Evolutionary conservation across 805 yeast genomes (phyloP).

Genomic region (Metschnikowia noctiluminum): DNA sequence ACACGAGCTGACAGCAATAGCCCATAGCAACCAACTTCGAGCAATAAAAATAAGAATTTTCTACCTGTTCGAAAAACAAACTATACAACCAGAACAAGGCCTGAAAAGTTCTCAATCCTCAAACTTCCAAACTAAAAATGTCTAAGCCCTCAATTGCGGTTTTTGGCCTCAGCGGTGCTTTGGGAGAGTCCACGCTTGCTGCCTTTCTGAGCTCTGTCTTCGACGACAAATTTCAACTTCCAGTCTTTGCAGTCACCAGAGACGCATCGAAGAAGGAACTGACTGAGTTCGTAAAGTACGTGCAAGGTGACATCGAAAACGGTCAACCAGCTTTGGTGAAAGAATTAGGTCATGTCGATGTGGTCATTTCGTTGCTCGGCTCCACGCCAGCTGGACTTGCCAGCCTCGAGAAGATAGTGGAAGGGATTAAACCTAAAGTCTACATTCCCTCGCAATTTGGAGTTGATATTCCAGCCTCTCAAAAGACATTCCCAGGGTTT

Average conservation of each 20-base stretch:
- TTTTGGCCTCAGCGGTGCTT: conserved; percentile 49
- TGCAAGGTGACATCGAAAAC: conserved; percentile 29
- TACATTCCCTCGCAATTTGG: conserved; percentile 38
- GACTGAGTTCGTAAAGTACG: conserved; percentile 38
- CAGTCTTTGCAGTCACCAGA: conserved; percentile 52
- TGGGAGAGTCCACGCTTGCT: conserved; percentile 47
- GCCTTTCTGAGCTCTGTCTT: conserved; percentile 45
- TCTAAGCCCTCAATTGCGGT: conserved; percentile 42
- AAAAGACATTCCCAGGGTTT: conserved; percentile 32
- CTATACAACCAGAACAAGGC: too few relatives aligned
- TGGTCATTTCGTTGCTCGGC: conserved; percentile 45
- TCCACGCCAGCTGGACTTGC: conserved; percentile 27
- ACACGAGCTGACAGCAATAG: too few relatives aligned
- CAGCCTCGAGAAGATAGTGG: conserved; percentile 37
- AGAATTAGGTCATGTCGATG: conserved; percentile 48
- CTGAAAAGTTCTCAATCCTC: neutral
- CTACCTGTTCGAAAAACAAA: too few relatives aligned
- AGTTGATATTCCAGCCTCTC: conserved; percentile 32
- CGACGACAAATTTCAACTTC: conserved; percentile 40
- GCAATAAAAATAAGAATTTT: too few relatives aligned
- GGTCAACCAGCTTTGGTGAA: conserved; percentile 22
- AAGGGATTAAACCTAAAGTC: conserved; percentile 43
- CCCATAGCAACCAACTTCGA: too few relatives aligned
- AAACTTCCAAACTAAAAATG: conserved; percentile 10
- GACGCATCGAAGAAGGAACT: conserved; percentile 31